Evolutionary conservation across 495 filamentous ascomycete species (phyloP).

Genomic region (Chaetomium fimeti): DNA sequence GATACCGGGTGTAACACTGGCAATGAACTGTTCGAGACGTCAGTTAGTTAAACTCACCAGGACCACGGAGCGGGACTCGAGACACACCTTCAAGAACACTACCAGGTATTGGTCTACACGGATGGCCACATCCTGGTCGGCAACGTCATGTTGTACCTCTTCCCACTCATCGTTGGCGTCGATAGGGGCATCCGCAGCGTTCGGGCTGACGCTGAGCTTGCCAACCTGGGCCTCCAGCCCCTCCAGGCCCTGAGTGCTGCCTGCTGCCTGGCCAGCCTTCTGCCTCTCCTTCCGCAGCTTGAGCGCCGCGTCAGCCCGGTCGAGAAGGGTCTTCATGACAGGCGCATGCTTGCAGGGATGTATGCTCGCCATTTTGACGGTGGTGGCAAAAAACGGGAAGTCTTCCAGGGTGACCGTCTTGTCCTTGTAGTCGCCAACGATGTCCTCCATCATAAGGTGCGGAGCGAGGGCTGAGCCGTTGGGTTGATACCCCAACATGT

Average conservation of each 20-base stretch:
- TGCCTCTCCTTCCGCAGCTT: slow-evolving; percentile 85
- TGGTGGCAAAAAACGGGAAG: slow-evolving; percentile 84
- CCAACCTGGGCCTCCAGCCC: slow-evolving; percentile 61
- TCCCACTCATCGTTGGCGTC: slow-evolving; percentile 79
- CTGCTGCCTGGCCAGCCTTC: slow-evolving; percentile 48
- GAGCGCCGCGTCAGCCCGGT: slow-evolving; percentile 88
- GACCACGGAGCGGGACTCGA: neutral
- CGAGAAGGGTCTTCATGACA: slow-evolving; percentile 97
- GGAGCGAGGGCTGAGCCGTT: slow-evolving; percentile 81
- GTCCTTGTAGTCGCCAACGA: slow-evolving; percentile 98
- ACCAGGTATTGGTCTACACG: slow-evolving; percentile 97
- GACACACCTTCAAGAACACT: slow-evolving; percentile 77
- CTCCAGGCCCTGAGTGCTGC: slow-evolving; percentile 54
- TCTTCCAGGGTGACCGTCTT: slow-evolving; percentile 99
- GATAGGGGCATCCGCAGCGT: slow-evolving; percentile 37
- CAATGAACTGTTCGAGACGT: slow-evolving; percentile 68
- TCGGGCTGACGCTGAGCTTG: slow-evolving; percentile 45
- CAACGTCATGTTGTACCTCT: slow-evolving; percentile 62
- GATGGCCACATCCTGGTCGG: slow-evolving; percentile 84
- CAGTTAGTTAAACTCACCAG: slow-evolving; percentile 17
- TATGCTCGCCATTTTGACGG: slow-evolving; percentile 90
- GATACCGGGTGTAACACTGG: slow-evolving; percentile 92
- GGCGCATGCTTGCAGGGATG: slow-evolving; percentile 91
- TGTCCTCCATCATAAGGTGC: slow-evolving; percentile 96
- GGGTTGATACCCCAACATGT: slow-evolving; percentile 86